Evolutionary conservation across 352 stramenopile species (phyloP).

Genomic region (Pythium pyrilobum): DNA sequence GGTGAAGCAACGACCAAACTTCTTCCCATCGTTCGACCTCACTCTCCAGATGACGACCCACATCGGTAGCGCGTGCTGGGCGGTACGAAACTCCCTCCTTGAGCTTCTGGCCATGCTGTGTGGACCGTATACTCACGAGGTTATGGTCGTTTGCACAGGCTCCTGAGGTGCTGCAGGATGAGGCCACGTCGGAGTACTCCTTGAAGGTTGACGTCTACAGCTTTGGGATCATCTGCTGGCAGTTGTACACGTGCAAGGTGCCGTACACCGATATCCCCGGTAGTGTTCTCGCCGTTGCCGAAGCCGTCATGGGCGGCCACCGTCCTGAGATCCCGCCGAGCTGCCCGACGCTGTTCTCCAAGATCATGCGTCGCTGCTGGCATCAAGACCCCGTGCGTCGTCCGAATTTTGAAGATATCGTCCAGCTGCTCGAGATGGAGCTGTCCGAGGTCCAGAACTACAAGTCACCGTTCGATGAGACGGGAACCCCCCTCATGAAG

Average conservation of each 20-base stretch:
- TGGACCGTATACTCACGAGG: not conserved
- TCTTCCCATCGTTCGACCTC: slow-evolving; percentile 56
- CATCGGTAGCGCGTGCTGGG: slow-evolving; percentile 77
- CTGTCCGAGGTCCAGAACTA: slow-evolving; percentile 40
- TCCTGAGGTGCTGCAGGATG: slow-evolving; percentile 67
- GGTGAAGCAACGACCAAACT: slow-evolving; percentile 37
- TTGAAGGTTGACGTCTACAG: slow-evolving; percentile 85
- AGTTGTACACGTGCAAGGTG: slow-evolving; percentile 67
- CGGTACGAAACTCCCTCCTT: slow-evolving; percentile 20
- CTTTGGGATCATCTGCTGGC: slow-evolving; percentile 83
- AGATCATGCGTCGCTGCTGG: slow-evolving; percentile 82
- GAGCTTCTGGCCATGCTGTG: not conserved
- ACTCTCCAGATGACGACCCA: slow-evolving; percentile 81
- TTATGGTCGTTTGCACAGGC: slow-evolving; percentile 26
- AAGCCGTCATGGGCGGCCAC: slow-evolving; percentile 61
- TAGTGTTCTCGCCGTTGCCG: slow-evolving; percentile 64
- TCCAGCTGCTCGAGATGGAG: slow-evolving; percentile 72
- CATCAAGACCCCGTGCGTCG: slow-evolving; percentile 62
- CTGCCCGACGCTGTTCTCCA: slow-evolving; percentile 64
- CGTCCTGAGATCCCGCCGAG: slow-evolving; percentile 51
- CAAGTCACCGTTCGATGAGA: not conserved
- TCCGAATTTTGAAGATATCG: slow-evolving; percentile 73
- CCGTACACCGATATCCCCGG: slow-evolving; percentile 76
- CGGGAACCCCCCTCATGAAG: not conserved
- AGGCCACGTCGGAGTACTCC: slow-evolving; percentile 63